A percentile compares a stretch with the other conserved stretches of the same genome.
phyloP scores from a whole-genome alignment of 31 red algal species.

The Asparagopsis taxiformis region DNA sequence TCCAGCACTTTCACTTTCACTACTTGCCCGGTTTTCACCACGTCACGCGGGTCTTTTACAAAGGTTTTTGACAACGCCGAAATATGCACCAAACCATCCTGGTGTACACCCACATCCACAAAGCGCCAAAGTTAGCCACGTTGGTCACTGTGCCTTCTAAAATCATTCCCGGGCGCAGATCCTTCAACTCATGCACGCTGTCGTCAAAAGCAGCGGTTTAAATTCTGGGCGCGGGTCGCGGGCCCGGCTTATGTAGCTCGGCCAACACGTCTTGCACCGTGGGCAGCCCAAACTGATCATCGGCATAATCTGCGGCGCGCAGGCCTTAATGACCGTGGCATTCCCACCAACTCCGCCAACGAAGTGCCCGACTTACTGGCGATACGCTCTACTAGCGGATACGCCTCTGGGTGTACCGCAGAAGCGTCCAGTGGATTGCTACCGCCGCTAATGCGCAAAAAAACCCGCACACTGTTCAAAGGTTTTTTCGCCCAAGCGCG shows the following conservation, averaged over 20 bases:
- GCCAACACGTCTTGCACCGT: not conserved
- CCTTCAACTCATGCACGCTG: not conserved
- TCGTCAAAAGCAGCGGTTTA: not conserved
- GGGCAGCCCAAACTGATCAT: not conserved
- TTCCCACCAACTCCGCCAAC: not conserved
- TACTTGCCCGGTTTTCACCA: not conserved
- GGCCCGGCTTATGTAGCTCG: conserved; percentile 2
- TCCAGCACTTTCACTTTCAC: conserved; percentile 7
- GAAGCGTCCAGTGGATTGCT: not conserved
- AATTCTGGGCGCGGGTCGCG: not conserved
- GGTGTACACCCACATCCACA: conserved; percentile 7
- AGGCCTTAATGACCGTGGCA: not conserved
- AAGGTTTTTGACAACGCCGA: not conserved
- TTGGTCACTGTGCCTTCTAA: conserved; percentile 4
- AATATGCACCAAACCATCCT: conserved; percentile 19
- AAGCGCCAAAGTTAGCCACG: conserved; percentile 8
- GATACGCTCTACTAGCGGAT: not conserved
- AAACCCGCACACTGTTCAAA: conserved; percentile 11
- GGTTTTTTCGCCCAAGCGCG: not conserved
- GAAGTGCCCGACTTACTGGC: not conserved
- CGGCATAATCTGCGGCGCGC: not conserved
- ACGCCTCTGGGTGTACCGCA: not conserved
- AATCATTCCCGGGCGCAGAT: not conserved
- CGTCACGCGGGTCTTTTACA: not conserved
- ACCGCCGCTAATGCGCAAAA: not conserved